Evolutionary conservation across 345 rosid genomes (phyloP).

Genomic region (Brassica carinata): DNA sequence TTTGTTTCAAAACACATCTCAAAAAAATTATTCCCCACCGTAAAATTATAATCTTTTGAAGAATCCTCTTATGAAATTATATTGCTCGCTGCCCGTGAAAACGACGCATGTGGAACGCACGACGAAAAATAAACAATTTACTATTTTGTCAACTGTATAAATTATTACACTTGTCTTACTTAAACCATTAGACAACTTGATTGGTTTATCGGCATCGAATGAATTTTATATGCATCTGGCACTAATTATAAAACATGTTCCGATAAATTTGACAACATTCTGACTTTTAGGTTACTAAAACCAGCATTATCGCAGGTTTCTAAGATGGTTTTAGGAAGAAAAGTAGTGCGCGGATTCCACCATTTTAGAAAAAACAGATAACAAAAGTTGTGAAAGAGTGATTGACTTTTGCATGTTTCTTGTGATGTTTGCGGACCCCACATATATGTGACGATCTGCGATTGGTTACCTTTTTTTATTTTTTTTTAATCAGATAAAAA

Average conservation of each 20-base stretch:
- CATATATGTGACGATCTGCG: no score
- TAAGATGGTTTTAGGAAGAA: no score
- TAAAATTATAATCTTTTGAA: conserved; percentile 10
- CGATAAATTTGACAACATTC: not conserved
- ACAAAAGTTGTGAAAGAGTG: no score
- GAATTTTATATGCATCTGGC: not conserved
- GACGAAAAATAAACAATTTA: not conserved
- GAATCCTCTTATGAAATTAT: not conserved
- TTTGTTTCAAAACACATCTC: conserved; percentile 11
- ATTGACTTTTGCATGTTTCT: no score
- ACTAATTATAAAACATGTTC: not conserved
- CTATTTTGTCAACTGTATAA: conserved; percentile 12
- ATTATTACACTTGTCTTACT: not conserved
- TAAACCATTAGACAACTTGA: not conserved
- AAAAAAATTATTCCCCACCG: not conserved
- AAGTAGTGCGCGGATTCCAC: no score
- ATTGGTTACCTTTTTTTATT: no score
- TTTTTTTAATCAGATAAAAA: no score
- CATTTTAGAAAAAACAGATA: no score
- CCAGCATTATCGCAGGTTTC: no score
- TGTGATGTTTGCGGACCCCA: no score
- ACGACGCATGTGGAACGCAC: conserved; percentile 7
- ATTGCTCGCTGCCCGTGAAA: conserved; percentile 3
- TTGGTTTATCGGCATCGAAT: not conserved
- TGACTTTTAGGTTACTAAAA: not conserved